Evolutionary conservation across 2,329 filamentous ascomycete species (phyloP), one percentile per base, ranked within the genome.

Genomic region (Aspergillus brasiliensis): DNA sequence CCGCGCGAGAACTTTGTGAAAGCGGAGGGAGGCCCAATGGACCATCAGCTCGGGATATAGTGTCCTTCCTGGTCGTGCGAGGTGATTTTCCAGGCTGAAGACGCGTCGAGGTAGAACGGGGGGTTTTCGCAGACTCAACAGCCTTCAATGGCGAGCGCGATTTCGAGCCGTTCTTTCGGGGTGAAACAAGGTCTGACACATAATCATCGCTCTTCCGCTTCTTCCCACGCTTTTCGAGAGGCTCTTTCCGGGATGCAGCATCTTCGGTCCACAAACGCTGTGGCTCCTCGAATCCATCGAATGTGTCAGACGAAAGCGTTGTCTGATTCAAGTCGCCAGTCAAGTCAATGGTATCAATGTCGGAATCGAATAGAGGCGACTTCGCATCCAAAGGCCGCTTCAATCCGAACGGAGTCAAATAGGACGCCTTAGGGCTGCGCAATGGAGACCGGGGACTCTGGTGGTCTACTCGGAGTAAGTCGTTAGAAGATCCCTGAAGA

Each of bases 171-270:
- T 68, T 61, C 28, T 71, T 73, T n/a, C 64, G 69, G 2, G 76
- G 71, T 2, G 73, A 75, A 5, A 69, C 59, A 21, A 77, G 67
- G 58, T 79, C 76, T 5, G 71, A 74, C 38, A 72, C 69, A 57
- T 79, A 78, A 59, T 82, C 81, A 21, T 81, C 76, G 61, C 80
- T 82, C 66, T 81, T 82, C 53, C 81, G 73, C 66, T 82, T 83
- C 66, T 77, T 81, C 5, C 78, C 78, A 62, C 73, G 75, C 55
- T 74, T 76, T 19, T 74, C 67, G 19, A 65, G 27, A 21, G 77
- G 75, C 42, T 73, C 72, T 53, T 69, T 67, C 19, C 77, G 73
- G 49, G 69, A 69, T 13, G 78, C 78, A 57, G 71, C 73, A 40
- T 79, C 77, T 65, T 81, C 79, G 40, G 69, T 74, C 80, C 80